phyloP scores from a whole-genome alignment of 2,329 filamentous ascomycete genomes.

The Chaetomium sp. region DNA sequence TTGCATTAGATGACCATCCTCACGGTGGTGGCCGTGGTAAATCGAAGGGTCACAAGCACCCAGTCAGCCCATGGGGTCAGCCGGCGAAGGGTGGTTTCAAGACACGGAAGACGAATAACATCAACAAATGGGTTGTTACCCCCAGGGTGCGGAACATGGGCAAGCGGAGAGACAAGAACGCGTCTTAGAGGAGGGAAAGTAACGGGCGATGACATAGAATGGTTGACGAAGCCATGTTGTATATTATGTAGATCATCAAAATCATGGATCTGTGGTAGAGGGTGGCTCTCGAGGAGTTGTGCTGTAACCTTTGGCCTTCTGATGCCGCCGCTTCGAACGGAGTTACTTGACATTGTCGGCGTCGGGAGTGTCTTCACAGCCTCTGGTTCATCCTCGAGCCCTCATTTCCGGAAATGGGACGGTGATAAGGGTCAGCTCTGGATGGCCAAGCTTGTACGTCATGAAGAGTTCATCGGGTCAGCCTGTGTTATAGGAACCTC shows the following conservation, averaged over 20 bases:
- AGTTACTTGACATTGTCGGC: too few species aligned
- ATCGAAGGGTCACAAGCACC: constrained; percentile 95
- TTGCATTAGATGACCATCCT: constrained; percentile 70
- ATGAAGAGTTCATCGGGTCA: too few species aligned
- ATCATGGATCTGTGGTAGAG: too few species aligned
- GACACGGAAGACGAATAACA: constrained; percentile 79
- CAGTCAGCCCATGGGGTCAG: constrained; percentile 92
- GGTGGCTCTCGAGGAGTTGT: too few species aligned
- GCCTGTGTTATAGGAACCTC: too few species aligned
- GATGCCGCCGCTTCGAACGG: too few species aligned
- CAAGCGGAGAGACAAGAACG: constrained; percentile 67
- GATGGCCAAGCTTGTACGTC: too few species aligned
- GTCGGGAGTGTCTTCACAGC: too few species aligned
- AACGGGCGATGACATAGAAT: constrained; percentile 12
- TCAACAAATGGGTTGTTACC: constrained; percentile 86
- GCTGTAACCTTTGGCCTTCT: too few species aligned
- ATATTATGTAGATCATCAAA: constrained; percentile 25
- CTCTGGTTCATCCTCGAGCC: too few species aligned
- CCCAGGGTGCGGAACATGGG: constrained; percentile 83
- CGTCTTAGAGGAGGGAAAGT: constrained; percentile 18
- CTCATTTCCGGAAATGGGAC: too few species aligned
- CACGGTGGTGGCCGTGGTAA: constrained; percentile 99
- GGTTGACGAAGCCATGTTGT: constrained; percentile 21
- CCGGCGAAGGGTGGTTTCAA: constrained; percentile 88
- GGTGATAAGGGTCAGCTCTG: too few species aligned